Evolutionary conservation across 1,284 basidiomycete species (phyloP), one percentile per base, ranked within the genome.

Genomic region (Cryptococcus sp.): DNA sequence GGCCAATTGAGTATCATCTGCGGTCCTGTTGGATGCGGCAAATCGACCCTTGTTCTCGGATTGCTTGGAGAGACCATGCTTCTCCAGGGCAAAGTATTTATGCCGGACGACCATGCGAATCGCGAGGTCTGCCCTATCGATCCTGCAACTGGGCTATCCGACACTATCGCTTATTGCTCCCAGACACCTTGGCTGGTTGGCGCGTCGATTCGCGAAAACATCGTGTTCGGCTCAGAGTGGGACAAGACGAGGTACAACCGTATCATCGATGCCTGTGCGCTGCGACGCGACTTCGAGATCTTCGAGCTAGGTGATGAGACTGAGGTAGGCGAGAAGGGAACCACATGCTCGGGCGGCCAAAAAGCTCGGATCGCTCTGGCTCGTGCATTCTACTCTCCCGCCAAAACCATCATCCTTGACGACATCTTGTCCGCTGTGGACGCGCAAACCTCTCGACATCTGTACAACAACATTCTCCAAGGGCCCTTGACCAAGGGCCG

Each of bases 41-140:
- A 93, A 78, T 89, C 88, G 0, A 87, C 88, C 0, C 77, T 91
- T 5, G 79, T 90, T 57, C 78, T 82, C 13, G 86, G 88, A n/a
- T 58, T 74, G 1, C 65, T 75, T 22, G 84, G 84, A 31, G 84
- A 85, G 68, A 82, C 81, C 11, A 77, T 78, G 19, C 74, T 81
- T 7, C 66, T 83, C 35, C 66, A 70, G 16, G 84, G 84, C 11
- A 70, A 79, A 48, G 77, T 82, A 1, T 82, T 81, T 73, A 81
- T 84, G 74, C 82, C 83, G 5, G 81, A 82, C 56, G 76, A 79
- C 57, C 71, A 69, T 22, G 78, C 75, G 25, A 70, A 73, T 53
- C 68, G 75, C 10, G 72, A 76, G 31, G 54, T 73, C 7, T 75
- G 75, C 54, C 78, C 81, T 2, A 72, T 83, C 19, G 80, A 82